These are phyloP conservation scores for Lentinula edodes DNA, from an alignment of 768 basidiomycete species.

Conservation along the genomic window DNA sequence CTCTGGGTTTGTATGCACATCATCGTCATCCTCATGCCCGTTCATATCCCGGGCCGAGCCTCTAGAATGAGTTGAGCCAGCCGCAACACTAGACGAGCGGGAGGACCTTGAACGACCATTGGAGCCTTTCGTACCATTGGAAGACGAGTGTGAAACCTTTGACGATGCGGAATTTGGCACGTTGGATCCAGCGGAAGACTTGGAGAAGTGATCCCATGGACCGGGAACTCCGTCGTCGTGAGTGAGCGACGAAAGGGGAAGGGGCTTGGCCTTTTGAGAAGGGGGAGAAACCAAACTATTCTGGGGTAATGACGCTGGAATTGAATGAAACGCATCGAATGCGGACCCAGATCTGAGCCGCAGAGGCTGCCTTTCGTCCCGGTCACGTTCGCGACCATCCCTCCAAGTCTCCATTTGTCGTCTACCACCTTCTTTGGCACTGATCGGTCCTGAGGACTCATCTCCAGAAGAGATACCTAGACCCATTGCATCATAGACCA, in stretches of 20 bases:
- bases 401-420: conserved; percentile 49
- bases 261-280: neutral
- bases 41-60: neutral
- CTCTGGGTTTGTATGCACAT: conserved; percentile 6
- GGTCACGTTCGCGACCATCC: conserved; percentile 27
- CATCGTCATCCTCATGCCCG: neutral
- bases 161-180: neutral
- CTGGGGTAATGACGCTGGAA: conserved; percentile 20
- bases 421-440: conserved; percentile 55
- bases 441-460: conserved; percentile 57
- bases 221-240: conserved; percentile 7
- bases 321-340: conserved; percentile 74
- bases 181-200: neutral
- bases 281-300: neutral
- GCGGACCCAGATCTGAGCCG: conserved; percentile 40
- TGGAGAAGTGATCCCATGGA: neutral
- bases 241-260: conserved; percentile 9
- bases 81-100: neutral
- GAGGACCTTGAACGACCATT: neutral
- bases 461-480: conserved; percentile 31
- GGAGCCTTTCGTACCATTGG: neutral
- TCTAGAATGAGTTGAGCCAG: neutral
- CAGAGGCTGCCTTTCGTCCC: conserved; percentile 24
- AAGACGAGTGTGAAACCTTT: neutral
- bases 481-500: conserved; percentile 34